Evolutionary conservation across 345 rosid genomes (phyloP).

Genomic region (Pistacia integerrima): DNA sequence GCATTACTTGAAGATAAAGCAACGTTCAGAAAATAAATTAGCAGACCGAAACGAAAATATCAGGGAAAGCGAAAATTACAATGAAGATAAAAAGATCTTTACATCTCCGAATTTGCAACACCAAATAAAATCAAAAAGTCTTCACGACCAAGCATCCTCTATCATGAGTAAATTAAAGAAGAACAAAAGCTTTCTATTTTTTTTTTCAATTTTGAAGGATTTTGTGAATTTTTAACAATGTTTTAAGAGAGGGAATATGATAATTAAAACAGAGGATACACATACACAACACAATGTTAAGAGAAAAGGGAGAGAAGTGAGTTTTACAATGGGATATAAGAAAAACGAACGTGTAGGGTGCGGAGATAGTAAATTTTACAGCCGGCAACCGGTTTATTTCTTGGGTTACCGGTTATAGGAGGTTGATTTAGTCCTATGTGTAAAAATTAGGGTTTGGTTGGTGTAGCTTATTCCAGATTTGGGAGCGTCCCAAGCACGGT

Average conservation of each 20-base stretch:
- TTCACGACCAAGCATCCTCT: slow-evolving; percentile 6
- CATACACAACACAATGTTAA: slow-evolving; percentile 12
- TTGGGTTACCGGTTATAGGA: slow-evolving; percentile 48
- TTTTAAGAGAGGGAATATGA: slow-evolving; percentile 17
- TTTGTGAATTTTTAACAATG: slow-evolving; percentile 14
- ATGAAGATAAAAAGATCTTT: slow-evolving; percentile 23
- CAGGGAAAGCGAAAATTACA: slow-evolving; percentile 14
- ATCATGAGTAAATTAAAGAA: neutral
- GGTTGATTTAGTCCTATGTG: slow-evolving; percentile 26
- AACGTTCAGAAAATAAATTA: slow-evolving; percentile 17
- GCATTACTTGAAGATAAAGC: slow-evolving; percentile 49
- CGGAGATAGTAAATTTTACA: slow-evolving; percentile 27
- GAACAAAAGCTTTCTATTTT: neutral
- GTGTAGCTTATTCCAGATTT: slow-evolving; percentile 6
- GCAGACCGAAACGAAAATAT: neutral
- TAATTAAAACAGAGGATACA: slow-evolving; percentile 14
- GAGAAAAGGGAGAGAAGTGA: slow-evolving; percentile 14
- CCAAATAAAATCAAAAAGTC: neutral
- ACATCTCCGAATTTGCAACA: slow-evolving; percentile 22
- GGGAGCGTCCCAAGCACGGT: slow-evolving; percentile 8
- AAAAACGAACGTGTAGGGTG: neutral
- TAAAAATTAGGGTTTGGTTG: slow-evolving; percentile 21
- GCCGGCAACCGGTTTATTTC: slow-evolving; percentile 44
- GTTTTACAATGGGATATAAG: slow-evolving; percentile 12
- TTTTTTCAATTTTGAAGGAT: slow-evolving; percentile 3